Evolutionary conservation across 768 basidiomycete species (phyloP).

Genomic region (Pholiota microspora): DNA sequence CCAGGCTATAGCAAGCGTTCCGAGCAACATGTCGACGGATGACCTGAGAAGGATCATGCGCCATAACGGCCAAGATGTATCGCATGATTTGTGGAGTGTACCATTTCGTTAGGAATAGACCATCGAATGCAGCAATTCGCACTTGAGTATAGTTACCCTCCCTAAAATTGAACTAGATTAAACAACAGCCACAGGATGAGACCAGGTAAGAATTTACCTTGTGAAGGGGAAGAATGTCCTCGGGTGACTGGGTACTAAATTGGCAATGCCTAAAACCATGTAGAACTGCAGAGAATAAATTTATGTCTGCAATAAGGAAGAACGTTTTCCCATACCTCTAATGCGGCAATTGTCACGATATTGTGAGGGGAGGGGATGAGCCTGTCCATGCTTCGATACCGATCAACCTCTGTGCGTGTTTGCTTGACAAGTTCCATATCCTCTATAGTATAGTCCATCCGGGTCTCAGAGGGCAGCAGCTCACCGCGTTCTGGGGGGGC

Average conservation of each 20-base stretch:
- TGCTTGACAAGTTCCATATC: slow-evolving; percentile 71
- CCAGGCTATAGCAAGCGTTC: slow-evolving; percentile 82
- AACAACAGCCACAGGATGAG: background rate
- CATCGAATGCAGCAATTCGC: slow-evolving; percentile 91
- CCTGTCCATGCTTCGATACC: slow-evolving; percentile 93
- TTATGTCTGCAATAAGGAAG: background rate
- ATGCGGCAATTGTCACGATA: slow-evolving; percentile 83
- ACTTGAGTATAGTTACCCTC: slow-evolving; percentile 95
- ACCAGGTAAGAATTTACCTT: slow-evolving; percentile 47
- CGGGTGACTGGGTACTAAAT: slow-evolving; percentile 74
- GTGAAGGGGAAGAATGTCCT: slow-evolving; percentile 85
- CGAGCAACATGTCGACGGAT: slow-evolving; percentile 88
- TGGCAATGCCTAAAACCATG: slow-evolving; percentile 71
- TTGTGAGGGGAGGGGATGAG: slow-evolving; percentile 95
- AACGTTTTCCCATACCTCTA: slow-evolving; percentile 65
- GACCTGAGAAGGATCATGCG: slow-evolving; percentile 77
- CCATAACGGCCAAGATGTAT: slow-evolving; percentile 85
- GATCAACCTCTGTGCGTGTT: slow-evolving; percentile 78
- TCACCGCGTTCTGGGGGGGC: slow-evolving; percentile 81
- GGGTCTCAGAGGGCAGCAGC: slow-evolving; percentile 65
- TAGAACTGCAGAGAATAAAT: slow-evolving; percentile 56
- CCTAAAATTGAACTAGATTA: slow-evolving; percentile 38
- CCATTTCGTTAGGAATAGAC: slow-evolving; percentile 88
- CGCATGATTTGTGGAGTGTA: slow-evolving; percentile 80
- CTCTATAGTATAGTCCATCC: slow-evolving; percentile 63